A percentile compares a stretch with the other conserved stretches of the same genome.
phyloP scores from a whole-genome alignment of 1,139 yeast genomes.

The Saccharomyces pastorianus region DNA sequence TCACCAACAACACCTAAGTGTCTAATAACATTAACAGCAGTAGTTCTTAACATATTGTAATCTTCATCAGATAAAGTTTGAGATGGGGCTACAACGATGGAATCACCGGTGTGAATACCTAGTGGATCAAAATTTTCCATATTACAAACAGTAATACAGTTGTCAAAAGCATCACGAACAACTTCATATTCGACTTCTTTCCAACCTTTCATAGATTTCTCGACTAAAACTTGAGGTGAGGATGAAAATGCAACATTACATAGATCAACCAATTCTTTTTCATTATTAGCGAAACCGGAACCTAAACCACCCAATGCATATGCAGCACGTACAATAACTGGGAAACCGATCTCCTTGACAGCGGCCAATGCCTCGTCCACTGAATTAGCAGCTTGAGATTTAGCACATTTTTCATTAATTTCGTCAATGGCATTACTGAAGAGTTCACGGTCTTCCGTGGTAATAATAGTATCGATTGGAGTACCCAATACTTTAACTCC shows the following conservation, averaged over 20 bases:
- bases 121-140: slow-evolving; percentile 99
- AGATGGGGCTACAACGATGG: slow-evolving; percentile 97
- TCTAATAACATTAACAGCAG: slow-evolving; percentile 95
- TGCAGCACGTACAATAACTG: slow-evolving; percentile 96
- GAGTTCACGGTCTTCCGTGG: slow-evolving; percentile 95
- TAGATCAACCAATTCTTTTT: slow-evolving; percentile 69
- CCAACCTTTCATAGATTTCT: slow-evolving; percentile 98
- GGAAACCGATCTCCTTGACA: slow-evolving; percentile 83
- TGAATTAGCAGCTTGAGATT: slow-evolving; percentile 75
- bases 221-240: slow-evolving; percentile 92
- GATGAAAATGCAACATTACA: slow-evolving; percentile 92
- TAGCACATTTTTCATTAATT: slow-evolving; percentile 90
- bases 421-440: slow-evolving; percentile 93
- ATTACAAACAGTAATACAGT: slow-evolving; percentile 98
- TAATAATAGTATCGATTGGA: slow-evolving; percentile 87
- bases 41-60: slow-evolving; percentile 94
- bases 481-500: slow-evolving; percentile 97
- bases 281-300: slow-evolving; percentile 94
- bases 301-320: slow-evolving; percentile 97
- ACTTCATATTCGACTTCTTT: slow-evolving; percentile 98
- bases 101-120: slow-evolving; percentile 98
- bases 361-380: slow-evolving; percentile 78
- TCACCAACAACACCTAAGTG: slow-evolving; percentile 99
- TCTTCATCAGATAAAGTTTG: slow-evolving; percentile 96
- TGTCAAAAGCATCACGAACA: slow-evolving; percentile 93